Percentiles rank a stretch among this genome's conserved stretches.
Conservation (phyloP, 257 asterid species). For the Oldenlandia corymbosa region DNA sequence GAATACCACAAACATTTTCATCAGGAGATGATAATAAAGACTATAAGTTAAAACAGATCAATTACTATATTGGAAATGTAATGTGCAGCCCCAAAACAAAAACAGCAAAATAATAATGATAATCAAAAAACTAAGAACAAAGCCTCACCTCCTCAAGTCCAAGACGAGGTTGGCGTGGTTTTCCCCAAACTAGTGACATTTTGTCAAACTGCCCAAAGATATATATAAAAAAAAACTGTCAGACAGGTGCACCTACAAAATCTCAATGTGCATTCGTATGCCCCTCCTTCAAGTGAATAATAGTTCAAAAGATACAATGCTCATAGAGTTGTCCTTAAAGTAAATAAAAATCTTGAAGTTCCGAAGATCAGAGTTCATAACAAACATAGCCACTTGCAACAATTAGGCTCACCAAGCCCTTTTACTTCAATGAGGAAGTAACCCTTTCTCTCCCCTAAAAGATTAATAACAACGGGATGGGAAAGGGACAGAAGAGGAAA, state of each 20-base stretch:
- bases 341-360: not conserved
- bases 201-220: constrained; percentile 58
- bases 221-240: not conserved
- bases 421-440: too few species aligned
- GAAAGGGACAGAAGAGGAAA: too few species aligned
- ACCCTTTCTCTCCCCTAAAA: too few species aligned
- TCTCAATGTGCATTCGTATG: not conserved
- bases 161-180: constrained; percentile 91
- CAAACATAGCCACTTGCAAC: not conserved
- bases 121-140: not conserved
- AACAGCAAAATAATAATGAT: constrained; percentile 9
- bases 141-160: constrained; percentile 69
- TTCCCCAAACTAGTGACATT: constrained; percentile 89
- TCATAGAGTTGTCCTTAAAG: not conserved
- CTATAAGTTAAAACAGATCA: constrained; percentile 5
- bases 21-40: not conserved
- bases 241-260: not conserved
- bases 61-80: not conserved
- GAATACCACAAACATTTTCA: not conserved
- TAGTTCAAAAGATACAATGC: not conserved
- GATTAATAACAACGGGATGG: too few species aligned
- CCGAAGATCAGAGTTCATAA: not conserved
- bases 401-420: too few species aligned
- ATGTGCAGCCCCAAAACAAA: constrained; percentile 1
- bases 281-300: not conserved